Evolutionary conservation across 2,329 filamentous ascomycete genomes (phyloP).

Genomic region (Moelleriella libera): DNA sequence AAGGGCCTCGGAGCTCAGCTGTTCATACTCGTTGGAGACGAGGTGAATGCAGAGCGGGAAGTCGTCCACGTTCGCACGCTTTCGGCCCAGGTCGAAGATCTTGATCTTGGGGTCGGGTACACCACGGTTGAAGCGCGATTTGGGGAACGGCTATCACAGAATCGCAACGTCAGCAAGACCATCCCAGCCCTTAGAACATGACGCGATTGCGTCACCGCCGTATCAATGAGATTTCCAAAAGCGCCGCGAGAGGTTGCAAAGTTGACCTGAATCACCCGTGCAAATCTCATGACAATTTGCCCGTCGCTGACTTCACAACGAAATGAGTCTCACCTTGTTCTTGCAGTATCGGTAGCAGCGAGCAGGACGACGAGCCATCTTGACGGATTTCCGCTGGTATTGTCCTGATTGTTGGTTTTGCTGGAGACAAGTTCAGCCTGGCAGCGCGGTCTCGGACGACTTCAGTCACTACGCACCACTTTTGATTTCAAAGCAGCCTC

Average conservation of each 20-base stretch:
- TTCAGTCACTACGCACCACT: conserved; percentile 8
- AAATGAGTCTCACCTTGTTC: conserved; percentile 74
- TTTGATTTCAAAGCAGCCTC: conserved; percentile 42
- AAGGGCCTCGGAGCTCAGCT: conserved; percentile 98
- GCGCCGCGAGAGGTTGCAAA: too few relatives aligned
- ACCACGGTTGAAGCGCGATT: conserved; percentile 99
- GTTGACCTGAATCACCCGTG: too few relatives aligned
- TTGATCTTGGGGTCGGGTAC: conserved; percentile 73
- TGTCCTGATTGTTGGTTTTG: neutral
- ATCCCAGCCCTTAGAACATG: neutral
- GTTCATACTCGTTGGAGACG: conserved; percentile 99
- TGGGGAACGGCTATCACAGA: conserved; percentile 69
- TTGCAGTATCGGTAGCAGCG: conserved; percentile 99
- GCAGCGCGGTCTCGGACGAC: too few relatives aligned
- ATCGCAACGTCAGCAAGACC: neutral
- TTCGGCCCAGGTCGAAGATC: conserved; percentile 98
- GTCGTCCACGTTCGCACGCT: conserved; percentile 97
- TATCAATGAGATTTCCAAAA: too few relatives aligned
- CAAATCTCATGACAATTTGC: too few relatives aligned
- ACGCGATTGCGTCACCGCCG: neutral
- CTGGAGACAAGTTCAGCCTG: too few relatives aligned
- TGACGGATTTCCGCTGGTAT: conserved; percentile 45
- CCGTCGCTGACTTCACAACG: too few relatives aligned
- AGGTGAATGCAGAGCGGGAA: conserved; percentile 99
- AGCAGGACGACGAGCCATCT: conserved; percentile 98